Conservation (phyloP, 2,329 filamentous ascomycete genomes). For the Fusarium sp. region DNA sequence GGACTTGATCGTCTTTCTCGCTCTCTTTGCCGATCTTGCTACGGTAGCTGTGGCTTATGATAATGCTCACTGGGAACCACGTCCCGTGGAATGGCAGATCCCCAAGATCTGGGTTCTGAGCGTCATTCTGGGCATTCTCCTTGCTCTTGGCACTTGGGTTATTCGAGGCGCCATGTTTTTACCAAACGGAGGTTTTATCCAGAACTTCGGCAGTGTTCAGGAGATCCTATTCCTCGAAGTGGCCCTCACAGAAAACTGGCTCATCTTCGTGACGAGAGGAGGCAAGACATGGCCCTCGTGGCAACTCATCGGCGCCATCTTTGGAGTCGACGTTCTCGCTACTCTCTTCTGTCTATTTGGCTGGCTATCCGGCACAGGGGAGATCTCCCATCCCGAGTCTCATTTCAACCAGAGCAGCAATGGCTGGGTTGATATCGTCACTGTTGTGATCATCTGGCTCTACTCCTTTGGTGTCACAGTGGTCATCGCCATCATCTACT, state of each 20-base stretch:
- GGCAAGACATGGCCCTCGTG: slow-evolving; percentile 39
- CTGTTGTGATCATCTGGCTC: slow-evolving; percentile 32
- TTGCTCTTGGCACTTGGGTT: slow-evolving; percentile 9
- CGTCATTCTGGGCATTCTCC: slow-evolving; percentile 14
- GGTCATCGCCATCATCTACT: slow-evolving; percentile 33
- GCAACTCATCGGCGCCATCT: slow-evolving; percentile 31
- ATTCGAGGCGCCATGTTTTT: slow-evolving; percentile 13
- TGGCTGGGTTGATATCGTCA: slow-evolving; percentile 31
- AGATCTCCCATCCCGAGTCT: neutral
- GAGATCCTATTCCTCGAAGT: slow-evolving; percentile 34
- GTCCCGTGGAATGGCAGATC: slow-evolving; percentile 32
- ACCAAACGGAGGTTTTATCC: neutral
- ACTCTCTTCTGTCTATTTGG: slow-evolving; percentile 26
- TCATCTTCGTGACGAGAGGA: slow-evolving; percentile 33
- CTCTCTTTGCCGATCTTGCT: slow-evolving; percentile 15
- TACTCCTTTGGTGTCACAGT: slow-evolving; percentile 36
- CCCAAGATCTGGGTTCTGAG: slow-evolving; percentile 37
- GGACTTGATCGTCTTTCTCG: slow-evolving; percentile 15
- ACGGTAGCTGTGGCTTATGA: slow-evolving; percentile 38
- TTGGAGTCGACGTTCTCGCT: slow-evolving; percentile 11
- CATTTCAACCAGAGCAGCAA: slow-evolving; percentile 34
- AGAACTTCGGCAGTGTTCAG: slow-evolving; percentile 28
- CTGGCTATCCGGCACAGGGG: slow-evolving; percentile 17
- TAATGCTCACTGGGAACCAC: slow-evolving; percentile 32
- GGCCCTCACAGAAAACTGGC: slow-evolving; percentile 37